Base-by-base conservation (phyloP, 768 basidiomycete species). In the Cyathus striatus region DNA sequence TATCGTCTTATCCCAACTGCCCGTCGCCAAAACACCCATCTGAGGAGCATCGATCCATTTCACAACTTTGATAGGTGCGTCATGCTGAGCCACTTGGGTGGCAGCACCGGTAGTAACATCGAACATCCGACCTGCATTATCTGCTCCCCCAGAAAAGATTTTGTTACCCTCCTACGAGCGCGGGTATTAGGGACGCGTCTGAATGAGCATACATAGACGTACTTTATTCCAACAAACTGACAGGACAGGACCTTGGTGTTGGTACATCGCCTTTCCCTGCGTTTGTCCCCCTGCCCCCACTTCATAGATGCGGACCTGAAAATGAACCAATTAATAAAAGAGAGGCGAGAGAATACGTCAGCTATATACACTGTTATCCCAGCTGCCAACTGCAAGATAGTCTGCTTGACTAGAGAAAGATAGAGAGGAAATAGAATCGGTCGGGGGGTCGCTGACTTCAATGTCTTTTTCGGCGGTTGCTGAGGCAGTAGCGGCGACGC, bases 311-410 rank as follows among this genome's bases (percentile, higher is more conserved):
- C 93, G 81, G 22, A 96, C 92, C 90, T 94, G 47, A n/a, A 30
- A 45, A 46, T 9, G 23, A 23, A 6, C 13, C 16, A 30, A 14
- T 41, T 9, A 16, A 41, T 6, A 41, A n/a, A 30, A 24, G 18
- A n/a, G 10, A 9, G 6, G 18, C 14, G 17, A 41, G 14, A 12
- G 10, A 35, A 21, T 12, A 63, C 79, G 33, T 51, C n/a, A n/a
- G n/a, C n/a, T n/a, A n/a, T n/a, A n/a, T n/a, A 92, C 93, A 63
- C 89, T 89, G 58, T 91, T 93, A 57, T 90, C 88, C 95, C 95
- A 98, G 52, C 85, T 87, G 42, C 82, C 92, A 10, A 94, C 93
- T 6, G 94, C 92, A 20, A 98, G 75, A 57, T 90, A 88, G 57
- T 95, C 90, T 6, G 86, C 86, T 14, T 79, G 83, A 5, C 86